phyloP scores from a whole-genome alignment of 2,329 filamentous ascomycete genomes.

The Ceratocystis alfenasii region DNA sequence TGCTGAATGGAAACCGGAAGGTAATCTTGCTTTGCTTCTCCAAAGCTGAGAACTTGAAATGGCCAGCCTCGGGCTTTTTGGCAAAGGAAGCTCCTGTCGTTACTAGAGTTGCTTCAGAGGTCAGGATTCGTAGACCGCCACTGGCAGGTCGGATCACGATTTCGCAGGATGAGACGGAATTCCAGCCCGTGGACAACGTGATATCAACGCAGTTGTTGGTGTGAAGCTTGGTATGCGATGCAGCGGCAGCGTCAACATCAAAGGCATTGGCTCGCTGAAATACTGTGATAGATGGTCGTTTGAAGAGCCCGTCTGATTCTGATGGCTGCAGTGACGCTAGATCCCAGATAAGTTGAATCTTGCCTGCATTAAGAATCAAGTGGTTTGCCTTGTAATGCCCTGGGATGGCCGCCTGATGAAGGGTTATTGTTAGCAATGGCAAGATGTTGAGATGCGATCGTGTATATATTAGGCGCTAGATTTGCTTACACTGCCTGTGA shows the following conservation, averaged over 20 bases:
- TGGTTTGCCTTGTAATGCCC: conserved; percentile 67
- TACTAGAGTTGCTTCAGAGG: conserved; percentile 44
- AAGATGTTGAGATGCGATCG: neutral
- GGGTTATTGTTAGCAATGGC: conserved; percentile 26
- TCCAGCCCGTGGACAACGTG: conserved; percentile 60
- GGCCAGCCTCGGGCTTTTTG: conserved; percentile 41
- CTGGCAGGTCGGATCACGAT: conserved; percentile 52
- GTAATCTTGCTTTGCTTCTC: conserved; percentile 37
- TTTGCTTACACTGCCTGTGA: conserved; percentile 31
- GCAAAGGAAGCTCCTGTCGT: conserved; percentile 32
- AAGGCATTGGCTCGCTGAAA: conserved; percentile 61
- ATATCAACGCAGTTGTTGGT: conserved; percentile 67
- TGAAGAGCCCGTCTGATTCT: conserved; percentile 41
- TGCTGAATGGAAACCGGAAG: conserved; percentile 66
- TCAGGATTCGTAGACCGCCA: conserved; percentile 52
- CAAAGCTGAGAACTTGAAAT: conserved; percentile 41
- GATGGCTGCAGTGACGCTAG: conserved; percentile 40
- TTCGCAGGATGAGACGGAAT: conserved; percentile 49
- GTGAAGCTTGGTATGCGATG: conserved; percentile 66
- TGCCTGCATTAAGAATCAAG: conserved; percentile 51
- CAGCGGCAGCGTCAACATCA: conserved; percentile 52
- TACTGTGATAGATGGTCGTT: conserved; percentile 52
- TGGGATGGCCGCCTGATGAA: conserved; percentile 47
- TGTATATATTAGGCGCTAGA: neutral
- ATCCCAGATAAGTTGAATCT: conserved; percentile 55